phyloP scores from a whole-genome alignment of 2,329 filamentous ascomycete species.

The Colletotrichum coccodes region DNA sequence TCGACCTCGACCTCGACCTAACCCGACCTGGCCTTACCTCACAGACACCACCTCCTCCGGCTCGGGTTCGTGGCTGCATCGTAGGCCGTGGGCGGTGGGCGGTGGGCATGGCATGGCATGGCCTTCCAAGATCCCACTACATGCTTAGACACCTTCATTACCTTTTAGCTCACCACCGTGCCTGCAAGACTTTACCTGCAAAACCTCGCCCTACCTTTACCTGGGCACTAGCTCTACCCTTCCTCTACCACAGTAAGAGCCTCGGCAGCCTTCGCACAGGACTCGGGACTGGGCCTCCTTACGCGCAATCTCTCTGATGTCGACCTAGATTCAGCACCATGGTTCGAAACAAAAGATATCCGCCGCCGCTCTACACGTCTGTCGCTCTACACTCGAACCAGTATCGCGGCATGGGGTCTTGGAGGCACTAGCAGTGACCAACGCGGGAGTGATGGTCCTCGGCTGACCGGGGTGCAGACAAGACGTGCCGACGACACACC shows the following conservation, averaged over 20 bases:
- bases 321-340: slow-evolving; percentile 1
- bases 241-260: not conserved
- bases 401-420: slow-evolving; percentile 28
- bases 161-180: not conserved
- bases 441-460: slow-evolving; percentile 31
- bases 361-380: slow-evolving; percentile 17
- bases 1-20: not conserved
- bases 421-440: slow-evolving; percentile 25
- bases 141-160: not conserved
- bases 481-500: slow-evolving; percentile 26
- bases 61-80: slow-evolving; percentile 22
- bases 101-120: slow-evolving; percentile 1
- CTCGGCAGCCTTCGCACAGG: not conserved
- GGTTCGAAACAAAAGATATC: not conserved
- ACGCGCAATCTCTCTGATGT: not conserved
- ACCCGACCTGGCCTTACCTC: not conserved
- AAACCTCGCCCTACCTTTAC: not conserved
- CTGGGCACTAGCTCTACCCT: not conserved
- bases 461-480: slow-evolving; percentile 24
- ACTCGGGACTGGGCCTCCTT: not conserved
- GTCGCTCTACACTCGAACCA: slow-evolving; percentile 25
- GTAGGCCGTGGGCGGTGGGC: slow-evolving; percentile 6
- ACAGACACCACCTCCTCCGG: slow-evolving; percentile 5
- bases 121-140: not conserved
- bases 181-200: not conserved